Percentiles rank a stretch among this genome's conserved stretches.
These are phyloP conservation scores for Starmerella bacillaris DNA, from an alignment of 805 yeast species.

Conservation along the genomic window DNA sequence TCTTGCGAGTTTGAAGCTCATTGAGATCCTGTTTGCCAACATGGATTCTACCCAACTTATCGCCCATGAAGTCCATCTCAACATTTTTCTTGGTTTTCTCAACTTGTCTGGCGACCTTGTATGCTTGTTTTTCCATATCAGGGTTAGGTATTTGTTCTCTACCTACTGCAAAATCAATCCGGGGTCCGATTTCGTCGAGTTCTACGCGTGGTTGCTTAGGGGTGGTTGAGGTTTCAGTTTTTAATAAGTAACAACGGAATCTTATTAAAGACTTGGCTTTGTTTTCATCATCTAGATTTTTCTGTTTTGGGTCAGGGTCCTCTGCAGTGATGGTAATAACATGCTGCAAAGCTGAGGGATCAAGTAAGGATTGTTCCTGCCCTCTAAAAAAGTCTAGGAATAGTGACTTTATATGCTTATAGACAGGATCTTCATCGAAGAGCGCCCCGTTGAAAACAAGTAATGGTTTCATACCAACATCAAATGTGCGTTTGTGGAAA, in stretches of 20 bases:
- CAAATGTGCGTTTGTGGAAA: conserved; percentile 63
- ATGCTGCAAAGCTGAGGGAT: conserved; percentile 87
- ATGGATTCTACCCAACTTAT: conserved; percentile 88
- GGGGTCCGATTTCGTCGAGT: conserved; percentile 86
- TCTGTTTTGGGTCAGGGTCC: too few species aligned
- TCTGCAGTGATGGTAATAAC: conserved; percentile 66
- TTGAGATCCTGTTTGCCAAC: conserved; percentile 87
- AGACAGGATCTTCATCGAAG: conserved; percentile 77
- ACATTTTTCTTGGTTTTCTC: conserved; percentile 78
- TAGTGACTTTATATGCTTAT: conserved; percentile 66
- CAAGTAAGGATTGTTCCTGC: conserved; percentile 67
- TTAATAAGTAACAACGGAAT: conserved; percentile 79
- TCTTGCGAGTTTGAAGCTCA: conserved; percentile 86
- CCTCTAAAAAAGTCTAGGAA: conserved; percentile 82
- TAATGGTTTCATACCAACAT: conserved; percentile 85
- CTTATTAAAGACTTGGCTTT: conserved; percentile 60
- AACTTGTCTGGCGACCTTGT: conserved; percentile 61
- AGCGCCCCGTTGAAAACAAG: conserved; percentile 82
- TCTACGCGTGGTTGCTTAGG: conserved; percentile 90
- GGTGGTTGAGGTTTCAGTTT: conserved; percentile 45
- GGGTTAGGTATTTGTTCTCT: conserved; percentile 66
- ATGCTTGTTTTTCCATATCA: conserved; percentile 81
- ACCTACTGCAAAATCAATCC: conserved; percentile 83
- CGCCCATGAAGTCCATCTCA: conserved; percentile 77
- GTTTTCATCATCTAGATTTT: conserved; percentile 10